Conservation (phyloP, 768 basidiomycete species). For the Podaxis rugospora region DNA sequence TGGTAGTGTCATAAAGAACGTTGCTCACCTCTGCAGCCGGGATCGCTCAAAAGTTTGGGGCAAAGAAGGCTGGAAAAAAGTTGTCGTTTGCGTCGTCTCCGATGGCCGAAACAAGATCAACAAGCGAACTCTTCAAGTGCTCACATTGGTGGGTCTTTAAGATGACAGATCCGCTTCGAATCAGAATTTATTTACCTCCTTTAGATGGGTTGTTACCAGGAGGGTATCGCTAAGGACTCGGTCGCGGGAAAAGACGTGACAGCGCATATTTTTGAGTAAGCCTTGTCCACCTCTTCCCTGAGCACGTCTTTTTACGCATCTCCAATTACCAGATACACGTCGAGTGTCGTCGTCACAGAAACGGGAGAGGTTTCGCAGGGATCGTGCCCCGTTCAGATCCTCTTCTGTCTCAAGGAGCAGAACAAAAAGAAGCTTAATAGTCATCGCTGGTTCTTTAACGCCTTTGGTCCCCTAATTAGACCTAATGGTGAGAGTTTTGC, state of each 20-base stretch:
- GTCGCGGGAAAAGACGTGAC: constrained; percentile 88
- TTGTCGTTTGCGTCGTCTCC: constrained; percentile 84
- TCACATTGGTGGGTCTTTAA: constrained; percentile 56
- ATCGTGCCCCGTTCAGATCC: constrained; percentile 77
- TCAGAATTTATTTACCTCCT: background rate
- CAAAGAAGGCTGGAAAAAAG: constrained; percentile 86
- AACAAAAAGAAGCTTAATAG: constrained; percentile 98
- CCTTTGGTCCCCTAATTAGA: constrained; percentile 81
- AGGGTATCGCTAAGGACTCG: constrained; percentile 86
- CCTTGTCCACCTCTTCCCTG: constrained; percentile 13
- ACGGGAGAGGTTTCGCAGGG: constrained; percentile 74
- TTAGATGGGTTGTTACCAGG: constrained; percentile 84
- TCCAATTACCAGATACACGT: constrained; percentile 55
- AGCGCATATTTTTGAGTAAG: constrained; percentile 89
- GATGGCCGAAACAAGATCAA: constrained; percentile 86
- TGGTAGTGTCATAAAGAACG: constrained; percentile 77
- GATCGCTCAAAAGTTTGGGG: constrained; percentile 78
- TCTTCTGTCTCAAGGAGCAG: constrained; percentile 92
- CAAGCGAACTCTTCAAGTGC: constrained; percentile 86
- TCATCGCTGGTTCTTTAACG: constrained; percentile 98
- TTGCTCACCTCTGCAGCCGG: constrained; percentile 73
- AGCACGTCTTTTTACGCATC: background rate
- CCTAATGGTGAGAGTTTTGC: constrained; percentile 57
- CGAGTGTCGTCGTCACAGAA: constrained; percentile 73
- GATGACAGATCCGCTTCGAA: background rate